Percentiles rank a stretch among this genome's conserved stretches.
Conservation (phyloP, 2,329 filamentous ascomycete genomes). For the Fusarium torreyae region DNA sequence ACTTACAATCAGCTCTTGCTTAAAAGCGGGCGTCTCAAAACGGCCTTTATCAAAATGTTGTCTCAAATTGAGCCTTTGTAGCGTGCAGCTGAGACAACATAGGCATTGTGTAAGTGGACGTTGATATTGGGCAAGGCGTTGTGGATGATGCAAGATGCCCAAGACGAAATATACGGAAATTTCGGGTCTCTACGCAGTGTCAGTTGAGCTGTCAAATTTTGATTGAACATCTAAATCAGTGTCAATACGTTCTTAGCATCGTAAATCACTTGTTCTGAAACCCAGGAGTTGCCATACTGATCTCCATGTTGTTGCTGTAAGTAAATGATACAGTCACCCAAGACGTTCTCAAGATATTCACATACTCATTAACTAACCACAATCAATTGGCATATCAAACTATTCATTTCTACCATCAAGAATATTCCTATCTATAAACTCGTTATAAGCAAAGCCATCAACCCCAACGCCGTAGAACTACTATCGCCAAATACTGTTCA, state of each 20-base stretch:
- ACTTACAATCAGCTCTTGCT: slow-evolving; percentile 8
- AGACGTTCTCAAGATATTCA: neutral
- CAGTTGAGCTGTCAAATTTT: neutral
- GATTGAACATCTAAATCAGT: neutral
- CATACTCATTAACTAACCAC: neutral
- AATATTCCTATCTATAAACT: neutral
- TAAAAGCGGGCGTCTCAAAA: slow-evolving; percentile 9
- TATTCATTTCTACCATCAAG: neutral
- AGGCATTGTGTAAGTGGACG: slow-evolving; percentile 24
- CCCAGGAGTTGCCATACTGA: neutral
- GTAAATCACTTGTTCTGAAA: neutral
- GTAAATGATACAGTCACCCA: neutral
- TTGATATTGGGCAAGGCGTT: neutral
- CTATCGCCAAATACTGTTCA: neutral
- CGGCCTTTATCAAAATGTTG: slow-evolving; percentile 8
- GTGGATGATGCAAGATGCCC: slow-evolving; percentile 17
- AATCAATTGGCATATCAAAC: neutral
- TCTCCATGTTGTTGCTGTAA: too few species aligned
- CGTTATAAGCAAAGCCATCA: neutral
- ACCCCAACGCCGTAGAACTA: neutral
- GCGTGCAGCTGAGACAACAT: slow-evolving; percentile 19
- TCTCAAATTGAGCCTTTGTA: slow-evolving; percentile 20
- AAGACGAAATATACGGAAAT: neutral
- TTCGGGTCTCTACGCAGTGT: slow-evolving; percentile 17
- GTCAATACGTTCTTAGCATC: neutral